Percentiles rank a stretch among this genome's conserved stretches.
Conservation (phyloP, 139 green algal genomes). For the Tetraselmis striata region DNA sequence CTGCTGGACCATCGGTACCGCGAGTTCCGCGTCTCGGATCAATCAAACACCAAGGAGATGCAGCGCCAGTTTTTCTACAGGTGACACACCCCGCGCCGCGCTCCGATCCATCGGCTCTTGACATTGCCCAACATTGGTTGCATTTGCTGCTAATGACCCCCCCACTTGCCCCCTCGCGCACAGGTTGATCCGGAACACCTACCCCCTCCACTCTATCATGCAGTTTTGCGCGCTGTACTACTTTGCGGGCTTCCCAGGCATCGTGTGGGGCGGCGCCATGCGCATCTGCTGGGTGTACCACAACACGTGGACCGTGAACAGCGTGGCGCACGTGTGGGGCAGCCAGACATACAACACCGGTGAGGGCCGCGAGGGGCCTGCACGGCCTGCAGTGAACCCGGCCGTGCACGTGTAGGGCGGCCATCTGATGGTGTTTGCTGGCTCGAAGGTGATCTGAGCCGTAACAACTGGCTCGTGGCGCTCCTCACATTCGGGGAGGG, state of each 20-base stretch:
- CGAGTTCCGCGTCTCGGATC: conserved; percentile 9
- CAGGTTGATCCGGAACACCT: conserved; percentile 48
- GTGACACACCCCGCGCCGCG: too few species aligned
- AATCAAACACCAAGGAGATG: conserved; percentile 34
- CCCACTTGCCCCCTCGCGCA: too few species aligned
- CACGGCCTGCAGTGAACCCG: too few species aligned
- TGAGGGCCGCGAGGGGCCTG: too few species aligned
- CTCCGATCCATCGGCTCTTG: too few species aligned
- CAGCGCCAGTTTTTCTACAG: conserved; percentile 40
- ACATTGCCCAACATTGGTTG: too few species aligned
- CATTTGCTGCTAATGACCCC: too few species aligned
- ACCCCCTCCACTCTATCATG: conserved; percentile 31
- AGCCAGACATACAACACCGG: conserved; percentile 47
- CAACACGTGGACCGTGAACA: conserved; percentile 54
- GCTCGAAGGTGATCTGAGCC: conserved; percentile 36
- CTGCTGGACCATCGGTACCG: conserved; percentile 33
- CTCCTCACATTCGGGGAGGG: conserved; percentile 50
- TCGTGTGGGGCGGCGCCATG: conserved; percentile 46
- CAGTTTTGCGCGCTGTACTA: conserved; percentile 23
- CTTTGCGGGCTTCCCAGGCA: conserved; percentile 29
- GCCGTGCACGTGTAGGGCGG: too few species aligned
- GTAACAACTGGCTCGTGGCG: conserved; percentile 51
- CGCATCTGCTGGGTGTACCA: conserved; percentile 43
- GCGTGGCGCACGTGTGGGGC: conserved; percentile 46
- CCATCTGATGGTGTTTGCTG: too few species aligned